Conservation (phyloP, 2,329 filamentous ascomycete genomes). For the Aureobasidium sp. region DNA sequence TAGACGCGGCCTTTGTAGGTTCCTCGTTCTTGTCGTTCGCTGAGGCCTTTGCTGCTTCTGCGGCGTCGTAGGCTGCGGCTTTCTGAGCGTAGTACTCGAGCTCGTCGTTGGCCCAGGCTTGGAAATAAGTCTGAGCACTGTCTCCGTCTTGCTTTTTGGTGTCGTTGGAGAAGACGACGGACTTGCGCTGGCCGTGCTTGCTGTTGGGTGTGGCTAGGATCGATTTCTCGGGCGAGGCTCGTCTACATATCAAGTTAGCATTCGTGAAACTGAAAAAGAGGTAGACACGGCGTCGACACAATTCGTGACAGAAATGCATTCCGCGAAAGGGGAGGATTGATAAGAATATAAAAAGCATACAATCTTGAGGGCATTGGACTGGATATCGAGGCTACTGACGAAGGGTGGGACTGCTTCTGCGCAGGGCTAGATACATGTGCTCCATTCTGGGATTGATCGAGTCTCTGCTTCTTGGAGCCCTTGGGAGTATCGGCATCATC, state of each 20-base stretch:
- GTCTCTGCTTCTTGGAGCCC: slow-evolving; percentile 10
- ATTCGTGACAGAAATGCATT: not conserved
- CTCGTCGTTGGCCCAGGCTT: slow-evolving; percentile 39
- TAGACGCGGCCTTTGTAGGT: not conserved
- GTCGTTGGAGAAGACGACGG: slow-evolving; percentile 58
- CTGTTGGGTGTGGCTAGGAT: slow-evolving; percentile 13
- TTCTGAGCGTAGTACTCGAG: slow-evolving; percentile 13
- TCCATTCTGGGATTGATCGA: slow-evolving; percentile 4
- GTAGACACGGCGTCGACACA: not conserved
- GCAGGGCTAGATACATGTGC: slow-evolving; percentile 6
- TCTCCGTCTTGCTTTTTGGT: slow-evolving; percentile 54
- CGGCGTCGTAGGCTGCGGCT: slow-evolving; percentile 18
- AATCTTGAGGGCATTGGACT: slow-evolving; percentile 5
- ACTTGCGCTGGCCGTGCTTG: slow-evolving; percentile 41
- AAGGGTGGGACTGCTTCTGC: not conserved
- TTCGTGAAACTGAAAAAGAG: not conserved
- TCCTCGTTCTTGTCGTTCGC: slow-evolving; percentile 1
- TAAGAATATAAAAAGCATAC: not conserved
- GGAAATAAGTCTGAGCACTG: slow-evolving; percentile 46
- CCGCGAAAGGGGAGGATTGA: not conserved
- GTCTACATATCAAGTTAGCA: not conserved
- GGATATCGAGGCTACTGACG: slow-evolving; percentile 13
- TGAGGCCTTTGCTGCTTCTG: slow-evolving; percentile 23
- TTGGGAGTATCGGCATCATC: slow-evolving; percentile 6
- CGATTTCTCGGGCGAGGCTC: slow-evolving; percentile 10